These are phyloP conservation scores for Fusarium multiceps DNA, from an alignment of 2,329 filamentous ascomycete genomes.

Conservation along the genomic window DNA sequence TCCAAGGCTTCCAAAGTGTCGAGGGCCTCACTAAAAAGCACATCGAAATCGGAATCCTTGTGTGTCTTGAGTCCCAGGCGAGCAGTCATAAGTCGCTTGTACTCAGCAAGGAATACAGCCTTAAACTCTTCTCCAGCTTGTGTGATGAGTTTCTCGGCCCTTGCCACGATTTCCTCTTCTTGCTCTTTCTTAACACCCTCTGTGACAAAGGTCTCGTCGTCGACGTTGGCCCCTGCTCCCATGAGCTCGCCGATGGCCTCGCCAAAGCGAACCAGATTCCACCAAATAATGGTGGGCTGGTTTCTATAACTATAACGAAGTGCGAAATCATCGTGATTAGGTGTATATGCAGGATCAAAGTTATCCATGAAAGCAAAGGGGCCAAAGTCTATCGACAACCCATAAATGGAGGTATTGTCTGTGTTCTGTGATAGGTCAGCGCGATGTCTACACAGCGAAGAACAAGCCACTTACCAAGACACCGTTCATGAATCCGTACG, in stretches of 20 bases:
- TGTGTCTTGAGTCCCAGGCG: slow-evolving; percentile 79
- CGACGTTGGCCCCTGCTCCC: slow-evolving; percentile 78
- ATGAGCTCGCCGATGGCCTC: slow-evolving; percentile 90
- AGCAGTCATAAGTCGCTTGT: slow-evolving; percentile 83
- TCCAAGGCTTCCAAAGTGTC: slow-evolving; percentile 84
- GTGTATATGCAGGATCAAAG: slow-evolving; percentile 94
- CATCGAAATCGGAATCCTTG: slow-evolving; percentile 80
- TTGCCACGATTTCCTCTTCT: slow-evolving; percentile 75
- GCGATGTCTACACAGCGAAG: neutral
- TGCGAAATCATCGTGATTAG: slow-evolving; percentile 93
- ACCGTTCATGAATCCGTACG: slow-evolving; percentile 99
- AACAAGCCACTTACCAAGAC: slow-evolving; percentile 67
- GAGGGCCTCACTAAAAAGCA: slow-evolving; percentile 82
- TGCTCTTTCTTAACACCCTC: slow-evolving; percentile 75
- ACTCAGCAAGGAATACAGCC: slow-evolving; percentile 86
- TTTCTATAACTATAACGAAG: slow-evolving; percentile 92
- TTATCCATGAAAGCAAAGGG: slow-evolving; percentile 98
- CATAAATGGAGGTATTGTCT: slow-evolving; percentile 93
- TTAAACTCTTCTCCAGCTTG: slow-evolving; percentile 89
- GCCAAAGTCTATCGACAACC: slow-evolving; percentile 92
- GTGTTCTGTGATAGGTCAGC: slow-evolving; percentile 71
- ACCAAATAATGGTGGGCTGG: slow-evolving; percentile 97
- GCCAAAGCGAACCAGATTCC: slow-evolving; percentile 93
- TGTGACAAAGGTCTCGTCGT: slow-evolving; percentile 75
- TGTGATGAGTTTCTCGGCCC: slow-evolving; percentile 86